Evolutionary conservation across 257 asterid species (phyloP).

Genomic region (Solanum rostratum): DNA sequence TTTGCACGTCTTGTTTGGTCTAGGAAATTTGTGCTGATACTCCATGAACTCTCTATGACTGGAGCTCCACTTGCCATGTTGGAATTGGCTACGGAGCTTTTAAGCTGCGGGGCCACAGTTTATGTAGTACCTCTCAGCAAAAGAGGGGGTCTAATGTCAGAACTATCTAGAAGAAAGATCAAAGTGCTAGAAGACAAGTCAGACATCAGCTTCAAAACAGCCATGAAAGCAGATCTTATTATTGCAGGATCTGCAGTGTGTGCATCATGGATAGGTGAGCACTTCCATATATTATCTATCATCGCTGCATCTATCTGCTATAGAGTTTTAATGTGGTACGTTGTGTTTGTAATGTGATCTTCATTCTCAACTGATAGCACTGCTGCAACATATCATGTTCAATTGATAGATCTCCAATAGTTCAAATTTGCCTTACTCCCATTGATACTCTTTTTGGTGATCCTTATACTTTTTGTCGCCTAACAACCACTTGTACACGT

Average conservation of each 20-base stretch:
- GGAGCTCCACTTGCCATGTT: slow-evolving; percentile 99
- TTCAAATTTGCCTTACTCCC: background rate
- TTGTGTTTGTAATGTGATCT: background rate
- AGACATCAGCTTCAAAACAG: slow-evolving; percentile 76
- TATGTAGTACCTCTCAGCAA: slow-evolving; percentile 68
- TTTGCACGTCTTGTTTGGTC: slow-evolving; percentile 99
- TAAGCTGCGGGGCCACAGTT: slow-evolving; percentile 96
- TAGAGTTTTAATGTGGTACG: background rate
- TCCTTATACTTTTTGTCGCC: background rate
- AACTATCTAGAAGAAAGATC: slow-evolving; percentile 75
- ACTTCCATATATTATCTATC: background rate
- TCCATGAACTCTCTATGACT: slow-evolving; percentile 95
- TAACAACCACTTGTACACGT: background rate
- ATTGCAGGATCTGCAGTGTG: slow-evolving; percentile 97
- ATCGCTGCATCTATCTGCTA: background rate
- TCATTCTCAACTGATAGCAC: background rate
- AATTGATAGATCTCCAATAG: background rate
- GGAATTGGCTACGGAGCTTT: slow-evolving; percentile 90
- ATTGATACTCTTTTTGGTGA: background rate
- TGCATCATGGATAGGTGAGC: slow-evolving; percentile 93
- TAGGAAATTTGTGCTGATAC: slow-evolving; percentile 77
- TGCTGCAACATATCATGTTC: background rate
- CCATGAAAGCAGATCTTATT: slow-evolving; percentile 89
- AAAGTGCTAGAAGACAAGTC: slow-evolving; percentile 78
- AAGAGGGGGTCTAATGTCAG: slow-evolving; percentile 85